These are phyloP conservation scores for Alnus rubra DNA, from an alignment of 306 rosid species.

Conservation along the genomic window DNA sequence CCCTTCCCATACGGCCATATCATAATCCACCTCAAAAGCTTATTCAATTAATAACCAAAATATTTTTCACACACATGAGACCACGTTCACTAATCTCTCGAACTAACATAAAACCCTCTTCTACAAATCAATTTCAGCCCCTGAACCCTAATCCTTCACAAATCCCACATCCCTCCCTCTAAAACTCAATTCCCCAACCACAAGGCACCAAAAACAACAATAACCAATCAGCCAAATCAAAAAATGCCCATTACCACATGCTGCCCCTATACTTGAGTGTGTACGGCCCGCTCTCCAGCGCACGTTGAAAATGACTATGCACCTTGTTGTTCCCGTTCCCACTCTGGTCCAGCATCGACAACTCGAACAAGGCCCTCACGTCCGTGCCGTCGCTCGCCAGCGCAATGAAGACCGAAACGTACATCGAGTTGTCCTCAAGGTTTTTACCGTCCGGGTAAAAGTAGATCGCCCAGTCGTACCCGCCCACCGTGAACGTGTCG, in stretches of 20 bases:
- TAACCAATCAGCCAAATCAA: not conserved
- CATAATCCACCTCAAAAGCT: not conserved
- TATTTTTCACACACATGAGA: not conserved
- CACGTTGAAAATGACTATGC: constrained; percentile 91
- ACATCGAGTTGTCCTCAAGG: constrained; percentile 73
- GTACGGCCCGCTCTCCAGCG: constrained; percentile 90
- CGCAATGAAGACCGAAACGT: constrained; percentile 87
- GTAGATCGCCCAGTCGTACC: constrained; percentile 92
- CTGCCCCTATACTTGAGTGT: constrained; percentile 89
- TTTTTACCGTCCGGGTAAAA: constrained; percentile 94
- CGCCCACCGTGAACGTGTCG: constrained; percentile 81
- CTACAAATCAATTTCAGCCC: constrained; percentile 20
- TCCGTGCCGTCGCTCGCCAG: constrained; percentile 85
- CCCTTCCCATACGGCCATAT: not conserved
- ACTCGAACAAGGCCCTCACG: constrained; percentile 82
- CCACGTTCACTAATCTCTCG: not conserved
- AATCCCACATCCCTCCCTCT: not conserved
- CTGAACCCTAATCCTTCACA: constrained; percentile 12
- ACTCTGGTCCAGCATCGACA: constrained; percentile 75
- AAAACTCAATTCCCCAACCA: constrained; percentile 17
- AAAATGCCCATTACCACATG: constrained; percentile 62
- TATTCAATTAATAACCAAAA: not conserved
- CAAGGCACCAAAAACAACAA: constrained; percentile 10
- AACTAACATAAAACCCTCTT: not conserved
- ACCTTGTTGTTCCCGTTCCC: constrained; percentile 74